Base-by-base conservation (phyloP, 495 filamentous ascomycete genomes). In the Sabuloglossum arenarium region DNA sequence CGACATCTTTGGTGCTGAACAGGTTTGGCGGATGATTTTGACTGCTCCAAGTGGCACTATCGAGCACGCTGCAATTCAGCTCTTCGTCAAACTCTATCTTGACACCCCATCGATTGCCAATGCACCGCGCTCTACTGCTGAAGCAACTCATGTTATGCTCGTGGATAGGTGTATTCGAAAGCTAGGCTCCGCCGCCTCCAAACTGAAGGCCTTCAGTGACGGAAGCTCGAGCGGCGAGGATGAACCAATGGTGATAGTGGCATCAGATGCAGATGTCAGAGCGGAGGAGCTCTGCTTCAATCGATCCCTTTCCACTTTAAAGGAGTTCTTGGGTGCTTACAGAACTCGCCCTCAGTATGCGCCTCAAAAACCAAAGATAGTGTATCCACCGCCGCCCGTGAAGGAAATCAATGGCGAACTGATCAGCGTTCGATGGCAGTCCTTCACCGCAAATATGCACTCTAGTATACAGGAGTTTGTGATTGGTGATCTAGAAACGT, bases 1-100 rank as follows among this genome's bases (percentile, higher is more conserved):
- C 23, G 62, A 71, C 14, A 73, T 83, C 53, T 70, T 75, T 19
- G 84, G 81, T 9, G 73, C 85, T 52, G 85, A 91, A 54, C 74
- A 86, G 43, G 71, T 96, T 50, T 97, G 90, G 90, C 78, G 76
- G 16, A 79, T 94, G 62, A 80, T 90, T 19, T 64, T 95, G 50
- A 79, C 74, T 21, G 80, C 85, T 12, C 79, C 79, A 3, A 70
- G 73, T n/a, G 74, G 76, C 46, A 81, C 77, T 0, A 80, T 93
- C 50, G 87, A 86, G 59, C 68, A 73, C 5, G 67, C 74, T 46
- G 81, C 84, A 3, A 89, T 82, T 25, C 69, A 71, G 32, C 75
- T 78, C 21, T 76, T 94, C 9, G 86, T 88, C 32, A 72, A 80
- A 29, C 71, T 85, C n/a, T 94, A 89, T 60, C 65, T 95, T 14